phyloP scores from a whole-genome alignment of 768 basidiomycete species.

The Fomitopsis serialis region DNA sequence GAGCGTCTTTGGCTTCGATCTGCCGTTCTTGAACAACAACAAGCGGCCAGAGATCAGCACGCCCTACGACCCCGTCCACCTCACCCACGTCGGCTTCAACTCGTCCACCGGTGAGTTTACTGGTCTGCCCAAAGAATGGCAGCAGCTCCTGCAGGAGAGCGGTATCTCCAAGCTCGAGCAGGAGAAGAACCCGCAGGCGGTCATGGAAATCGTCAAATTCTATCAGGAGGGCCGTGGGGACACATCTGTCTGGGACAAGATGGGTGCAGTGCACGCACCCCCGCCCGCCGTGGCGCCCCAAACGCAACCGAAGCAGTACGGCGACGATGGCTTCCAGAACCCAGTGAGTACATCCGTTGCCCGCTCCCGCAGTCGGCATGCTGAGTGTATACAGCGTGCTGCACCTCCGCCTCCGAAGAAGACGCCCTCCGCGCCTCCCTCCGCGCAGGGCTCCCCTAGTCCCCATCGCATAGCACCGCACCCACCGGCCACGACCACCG shows the following conservation, averaged over 20 bases:
- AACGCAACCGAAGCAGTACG: constrained; percentile 25
- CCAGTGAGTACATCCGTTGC: constrained; percentile 39
- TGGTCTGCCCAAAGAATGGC: constrained; percentile 98
- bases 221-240: constrained; percentile 82
- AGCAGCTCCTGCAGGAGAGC: constrained; percentile 90
- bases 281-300: constrained; percentile 10
- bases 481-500: constrained; percentile 53
- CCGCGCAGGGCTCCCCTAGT: constrained; percentile 30
- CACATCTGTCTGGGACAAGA: constrained; percentile 71
- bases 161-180: constrained; percentile 94
- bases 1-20: constrained; percentile 58
- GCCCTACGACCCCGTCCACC: constrained; percentile 97
- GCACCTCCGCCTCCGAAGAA: constrained; percentile 40
- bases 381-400: constrained; percentile 26
- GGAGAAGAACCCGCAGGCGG: constrained; percentile 95
- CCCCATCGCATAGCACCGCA: constrained; percentile 75
- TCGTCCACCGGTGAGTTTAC: constrained; percentile 98
- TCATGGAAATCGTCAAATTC: constrained; percentile 98
- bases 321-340: constrained; percentile 49
- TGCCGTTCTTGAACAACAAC: constrained; percentile 70
- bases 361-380: constrained; percentile 5
- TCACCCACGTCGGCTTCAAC: constrained; percentile 99
- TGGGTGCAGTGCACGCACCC: constrained; percentile 31
- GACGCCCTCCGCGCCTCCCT: constrained; percentile 18
- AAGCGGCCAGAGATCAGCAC: constrained; percentile 92